These are phyloP conservation scores for Chalara sp. DNA, from an alignment of 2,329 filamentous ascomycete species.

Conservation along the genomic window DNA sequence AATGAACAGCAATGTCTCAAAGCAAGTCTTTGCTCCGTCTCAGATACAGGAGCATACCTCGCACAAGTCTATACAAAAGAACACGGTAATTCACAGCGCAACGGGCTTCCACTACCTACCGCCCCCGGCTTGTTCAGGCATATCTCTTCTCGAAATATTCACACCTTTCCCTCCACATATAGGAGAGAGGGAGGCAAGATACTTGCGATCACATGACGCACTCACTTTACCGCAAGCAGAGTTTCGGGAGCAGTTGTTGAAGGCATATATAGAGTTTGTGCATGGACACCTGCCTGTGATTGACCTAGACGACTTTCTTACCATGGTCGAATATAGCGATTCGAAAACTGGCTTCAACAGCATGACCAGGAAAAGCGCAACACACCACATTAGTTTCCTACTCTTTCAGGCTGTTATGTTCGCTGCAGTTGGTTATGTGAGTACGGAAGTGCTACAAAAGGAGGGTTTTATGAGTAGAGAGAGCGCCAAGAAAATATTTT, in stretches of 20 bases:
- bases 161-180: constrained; percentile 7
- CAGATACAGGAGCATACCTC: background rate
- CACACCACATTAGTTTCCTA: constrained; percentile 11
- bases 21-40: background rate
- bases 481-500: constrained; percentile 11
- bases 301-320: constrained; percentile 15
- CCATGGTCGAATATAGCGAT: constrained; percentile 5
- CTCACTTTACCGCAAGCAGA: constrained; percentile 13
- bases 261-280: constrained; percentile 15
- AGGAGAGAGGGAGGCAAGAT: too few relatives aligned
- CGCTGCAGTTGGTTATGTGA: constrained; percentile 12
- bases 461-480: constrained; percentile 12
- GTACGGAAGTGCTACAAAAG: constrained; percentile 6
- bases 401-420: constrained; percentile 20
- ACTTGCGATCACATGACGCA: constrained; percentile 9
- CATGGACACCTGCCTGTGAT: constrained; percentile 13
- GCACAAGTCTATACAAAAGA: constrained; percentile 4
- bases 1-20: background rate
- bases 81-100: background rate
- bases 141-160: constrained; percentile 6
- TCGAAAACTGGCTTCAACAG: too few relatives aligned
- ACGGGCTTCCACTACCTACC: background rate
- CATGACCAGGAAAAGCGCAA: background rate
- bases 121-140: background rate
- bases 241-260: constrained; percentile 11